phyloP scores from a whole-genome alignment of 2,329 filamentous ascomycete species.

The Hysterium pulicare region DNA sequence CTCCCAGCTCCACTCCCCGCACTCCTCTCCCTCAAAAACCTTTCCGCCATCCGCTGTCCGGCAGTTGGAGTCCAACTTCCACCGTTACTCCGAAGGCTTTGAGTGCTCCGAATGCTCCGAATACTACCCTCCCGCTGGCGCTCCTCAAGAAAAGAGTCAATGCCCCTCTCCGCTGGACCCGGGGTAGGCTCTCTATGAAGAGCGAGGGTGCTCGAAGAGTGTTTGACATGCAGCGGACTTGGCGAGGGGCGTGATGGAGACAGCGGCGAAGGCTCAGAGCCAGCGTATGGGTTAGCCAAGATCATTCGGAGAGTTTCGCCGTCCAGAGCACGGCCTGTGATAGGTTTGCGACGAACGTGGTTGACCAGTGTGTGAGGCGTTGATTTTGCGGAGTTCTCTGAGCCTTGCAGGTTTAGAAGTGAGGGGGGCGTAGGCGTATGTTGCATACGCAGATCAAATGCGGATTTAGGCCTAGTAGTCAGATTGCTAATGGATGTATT shows the following conservation, averaged over 20 bases:
- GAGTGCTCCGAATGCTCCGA: constrained; percentile 4
- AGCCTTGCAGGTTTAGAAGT: too few relatives aligned
- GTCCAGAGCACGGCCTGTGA: constrained; percentile 3
- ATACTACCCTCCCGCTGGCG: too few relatives aligned
- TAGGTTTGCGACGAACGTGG: constrained; percentile 9
- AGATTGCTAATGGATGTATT: constrained; percentile 11
- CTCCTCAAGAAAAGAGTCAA: constrained; percentile 11
- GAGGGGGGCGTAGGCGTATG: constrained; percentile 2
- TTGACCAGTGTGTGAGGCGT: not conserved
- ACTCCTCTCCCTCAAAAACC: constrained; percentile 23
- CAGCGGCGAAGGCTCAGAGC: not conserved
- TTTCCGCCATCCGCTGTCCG: constrained; percentile 30
- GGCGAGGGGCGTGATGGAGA: not conserved
- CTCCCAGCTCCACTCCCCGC: constrained; percentile 9
- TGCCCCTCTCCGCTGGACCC: constrained; percentile 9
- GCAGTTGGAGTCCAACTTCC: constrained; percentile 21
- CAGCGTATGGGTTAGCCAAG: constrained; percentile 6
- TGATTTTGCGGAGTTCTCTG: not conserved
- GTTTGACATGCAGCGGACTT: not conserved
- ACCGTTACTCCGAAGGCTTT: constrained; percentile 4
- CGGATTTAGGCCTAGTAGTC: constrained; percentile 25
- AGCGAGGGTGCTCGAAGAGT: constrained; percentile 13
- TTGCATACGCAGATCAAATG: constrained; percentile 27
- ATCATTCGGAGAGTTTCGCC: constrained; percentile 9
- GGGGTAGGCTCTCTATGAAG: constrained; percentile 16